These are phyloP conservation scores for Arthrobotrys sinensis DNA, from an alignment of 2,329 filamentous ascomycete genomes.

Conservation along the genomic window DNA sequence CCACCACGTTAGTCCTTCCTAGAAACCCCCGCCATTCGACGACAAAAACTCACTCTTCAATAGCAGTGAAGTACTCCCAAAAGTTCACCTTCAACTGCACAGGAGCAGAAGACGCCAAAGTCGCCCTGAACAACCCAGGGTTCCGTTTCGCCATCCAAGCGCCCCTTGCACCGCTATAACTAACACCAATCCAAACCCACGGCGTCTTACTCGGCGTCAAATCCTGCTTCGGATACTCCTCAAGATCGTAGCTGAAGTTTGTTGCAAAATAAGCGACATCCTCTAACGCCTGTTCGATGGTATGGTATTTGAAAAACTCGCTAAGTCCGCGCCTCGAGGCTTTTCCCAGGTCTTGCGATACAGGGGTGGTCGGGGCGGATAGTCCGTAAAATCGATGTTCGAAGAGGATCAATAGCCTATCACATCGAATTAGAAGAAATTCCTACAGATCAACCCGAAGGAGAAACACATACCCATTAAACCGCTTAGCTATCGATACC, in stretches of 20 bases:
- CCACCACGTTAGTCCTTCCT: not conserved
- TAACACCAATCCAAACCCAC: conserved; percentile 59
- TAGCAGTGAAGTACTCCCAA: conserved; percentile 67
- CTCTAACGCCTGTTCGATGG: conserved; percentile 68
- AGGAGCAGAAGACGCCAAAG: conserved; percentile 62
- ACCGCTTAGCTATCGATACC: conserved; percentile 60
- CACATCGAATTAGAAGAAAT: not conserved
- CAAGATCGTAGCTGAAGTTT: conserved; percentile 66
- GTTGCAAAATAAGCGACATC: conserved; percentile 68
- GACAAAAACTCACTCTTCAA: conserved; percentile 64
- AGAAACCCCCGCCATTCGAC: too few relatives aligned
- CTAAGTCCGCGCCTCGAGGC: conserved; percentile 64
- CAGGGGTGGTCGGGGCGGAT: conserved; percentile 66
- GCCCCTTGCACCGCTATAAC: conserved; percentile 63
- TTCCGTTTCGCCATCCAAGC: conserved; percentile 63
- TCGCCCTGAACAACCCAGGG: conserved; percentile 62
- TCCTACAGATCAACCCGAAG: not conserved
- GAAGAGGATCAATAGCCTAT: conserved; percentile 62
- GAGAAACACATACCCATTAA: conserved; percentile 58
- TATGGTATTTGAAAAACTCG: conserved; percentile 67
- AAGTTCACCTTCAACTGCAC: conserved; percentile 67
- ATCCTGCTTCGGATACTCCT: conserved; percentile 63
- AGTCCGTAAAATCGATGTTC: conserved; percentile 68
- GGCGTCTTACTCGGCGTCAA: conserved; percentile 61
- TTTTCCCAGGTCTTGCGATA: conserved; percentile 10